phyloP scores from a whole-genome alignment of 305 asterid genomes.

The Fraxinus nigra region DNA sequence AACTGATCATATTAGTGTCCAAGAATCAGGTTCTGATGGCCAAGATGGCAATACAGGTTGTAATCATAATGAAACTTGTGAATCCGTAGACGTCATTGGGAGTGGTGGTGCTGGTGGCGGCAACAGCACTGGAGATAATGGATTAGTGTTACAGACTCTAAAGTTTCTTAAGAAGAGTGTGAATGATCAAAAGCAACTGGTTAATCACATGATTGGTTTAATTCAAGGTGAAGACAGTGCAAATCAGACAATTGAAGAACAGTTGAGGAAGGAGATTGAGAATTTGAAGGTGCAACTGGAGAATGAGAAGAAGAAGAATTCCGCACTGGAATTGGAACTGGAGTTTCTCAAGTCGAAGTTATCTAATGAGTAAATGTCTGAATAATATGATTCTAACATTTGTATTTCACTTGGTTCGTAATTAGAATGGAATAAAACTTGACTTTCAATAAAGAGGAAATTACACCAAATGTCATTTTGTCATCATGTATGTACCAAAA shows the following conservation, averaged over 20 bases:
- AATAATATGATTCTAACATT: not conserved
- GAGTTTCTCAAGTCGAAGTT: conserved; percentile 48
- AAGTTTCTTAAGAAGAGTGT: conserved; percentile 49
- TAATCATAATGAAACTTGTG: not conserved
- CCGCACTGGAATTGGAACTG: conserved; percentile 48
- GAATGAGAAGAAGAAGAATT: conserved; percentile 52
- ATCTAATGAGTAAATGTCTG: conserved; percentile 28
- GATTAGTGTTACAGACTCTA: conserved; percentile 39
- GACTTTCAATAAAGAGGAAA: too few relatives aligned
- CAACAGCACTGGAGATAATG: conserved; percentile 16
- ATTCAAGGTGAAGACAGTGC: conserved; percentile 34
- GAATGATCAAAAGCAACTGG: conserved; percentile 55
- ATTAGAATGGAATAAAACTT: not conserved
- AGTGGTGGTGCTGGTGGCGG: not conserved
- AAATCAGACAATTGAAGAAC: conserved; percentile 44
- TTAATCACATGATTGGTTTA: conserved; percentile 41
- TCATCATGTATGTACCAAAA: too few relatives aligned
- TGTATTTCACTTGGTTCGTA: not conserved
- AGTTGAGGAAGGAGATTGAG: conserved; percentile 44
- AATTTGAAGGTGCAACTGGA: conserved; percentile 48
- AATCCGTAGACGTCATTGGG: not conserved
- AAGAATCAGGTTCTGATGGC: not conserved
- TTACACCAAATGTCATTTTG: too few relatives aligned
- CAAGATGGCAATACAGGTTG: not conserved
- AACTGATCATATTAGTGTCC: not conserved